Percentiles rank a stretch among this genome's conserved stretches.
phyloP scores from a whole-genome alignment of 352 stramenopile species.

The Globisporangium heterothallicum region DNA sequence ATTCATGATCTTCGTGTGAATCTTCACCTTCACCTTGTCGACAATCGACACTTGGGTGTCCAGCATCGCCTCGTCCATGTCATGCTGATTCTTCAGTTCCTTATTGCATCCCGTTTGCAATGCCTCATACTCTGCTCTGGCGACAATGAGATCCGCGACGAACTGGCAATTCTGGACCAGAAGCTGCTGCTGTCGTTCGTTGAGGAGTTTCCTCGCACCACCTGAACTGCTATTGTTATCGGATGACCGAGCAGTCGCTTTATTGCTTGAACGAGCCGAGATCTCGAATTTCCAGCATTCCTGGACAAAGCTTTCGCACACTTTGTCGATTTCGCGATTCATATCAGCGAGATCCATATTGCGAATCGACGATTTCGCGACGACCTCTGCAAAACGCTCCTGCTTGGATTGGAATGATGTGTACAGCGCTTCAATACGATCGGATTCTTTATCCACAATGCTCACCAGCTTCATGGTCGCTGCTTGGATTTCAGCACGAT shows the following conservation, averaged over 20 bases:
- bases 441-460: constrained; percentile 76
- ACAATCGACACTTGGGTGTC: constrained; percentile 47
- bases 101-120: constrained; percentile 70
- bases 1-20: constrained; percentile 85
- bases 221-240: constrained; percentile 42
- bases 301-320: constrained; percentile 73
- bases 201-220: constrained; percentile 56
- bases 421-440: constrained; percentile 77
- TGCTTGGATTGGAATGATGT: constrained; percentile 77
- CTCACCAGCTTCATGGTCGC: constrained; percentile 55
- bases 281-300: constrained; percentile 88
- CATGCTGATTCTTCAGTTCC: constrained; percentile 32
- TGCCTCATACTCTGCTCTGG: constrained; percentile 68
- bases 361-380: constrained; percentile 68
- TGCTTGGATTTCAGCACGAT: constrained; percentile 65
- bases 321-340: constrained; percentile 73
- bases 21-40: constrained; percentile 71
- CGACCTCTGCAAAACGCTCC: constrained; percentile 72
- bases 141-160: constrained; percentile 71
- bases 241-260: constrained; percentile 19
- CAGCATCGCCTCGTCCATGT: constrained; percentile 66
- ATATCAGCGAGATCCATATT: constrained; percentile 80
- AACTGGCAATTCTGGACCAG: constrained; percentile 79
- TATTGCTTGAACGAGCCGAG: constrained; percentile 57
- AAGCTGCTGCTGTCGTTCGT: constrained; percentile 76